Conservation (phyloP, 441 rosid genomes). For the Gossypium schwendimanii region DNA sequence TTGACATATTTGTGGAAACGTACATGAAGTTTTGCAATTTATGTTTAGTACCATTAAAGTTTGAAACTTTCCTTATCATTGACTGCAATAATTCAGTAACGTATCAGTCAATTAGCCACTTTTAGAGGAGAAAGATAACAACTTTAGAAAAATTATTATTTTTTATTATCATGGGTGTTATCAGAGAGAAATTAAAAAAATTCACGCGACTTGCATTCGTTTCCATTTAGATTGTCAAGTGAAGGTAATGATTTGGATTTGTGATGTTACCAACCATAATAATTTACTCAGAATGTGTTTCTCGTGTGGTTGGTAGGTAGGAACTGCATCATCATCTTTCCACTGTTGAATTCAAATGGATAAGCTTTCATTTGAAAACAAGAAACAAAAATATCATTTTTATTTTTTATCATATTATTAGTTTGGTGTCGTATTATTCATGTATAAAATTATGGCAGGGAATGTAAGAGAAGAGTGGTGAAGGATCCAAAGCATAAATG, state of each 20-base stretch:
- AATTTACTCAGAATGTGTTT: background rate
- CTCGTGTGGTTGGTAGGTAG: background rate
- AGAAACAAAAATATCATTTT: background rate
- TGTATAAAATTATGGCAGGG: too few species aligned
- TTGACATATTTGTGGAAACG: background rate
- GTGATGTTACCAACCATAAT: background rate
- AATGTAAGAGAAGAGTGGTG: too few species aligned
- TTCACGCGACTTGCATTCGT: too few species aligned
- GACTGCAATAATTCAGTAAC: background rate
- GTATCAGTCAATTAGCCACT: background rate
- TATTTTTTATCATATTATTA: too few species aligned
- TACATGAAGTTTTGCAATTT: slow-evolving; percentile 6
- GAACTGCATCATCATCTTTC: background rate
- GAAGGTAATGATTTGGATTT: background rate
- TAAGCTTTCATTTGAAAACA: background rate
- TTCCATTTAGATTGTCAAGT: background rate
- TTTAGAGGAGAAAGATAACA: background rate
- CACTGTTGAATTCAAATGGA: background rate
- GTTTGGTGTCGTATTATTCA: too few species aligned
- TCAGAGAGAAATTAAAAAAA: too few species aligned
- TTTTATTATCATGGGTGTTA: background rate
- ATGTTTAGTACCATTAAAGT: background rate
- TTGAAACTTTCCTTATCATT: background rate
- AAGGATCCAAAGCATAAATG: too few species aligned
- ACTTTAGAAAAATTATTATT: background rate